Percentiles rank a stretch among this genome's conserved stretches.
These are phyloP conservation scores for Schoenoplectus triqueter DNA, from an alignment of 202 grass and related monocot genomes.

Conservation along the genomic window DNA sequence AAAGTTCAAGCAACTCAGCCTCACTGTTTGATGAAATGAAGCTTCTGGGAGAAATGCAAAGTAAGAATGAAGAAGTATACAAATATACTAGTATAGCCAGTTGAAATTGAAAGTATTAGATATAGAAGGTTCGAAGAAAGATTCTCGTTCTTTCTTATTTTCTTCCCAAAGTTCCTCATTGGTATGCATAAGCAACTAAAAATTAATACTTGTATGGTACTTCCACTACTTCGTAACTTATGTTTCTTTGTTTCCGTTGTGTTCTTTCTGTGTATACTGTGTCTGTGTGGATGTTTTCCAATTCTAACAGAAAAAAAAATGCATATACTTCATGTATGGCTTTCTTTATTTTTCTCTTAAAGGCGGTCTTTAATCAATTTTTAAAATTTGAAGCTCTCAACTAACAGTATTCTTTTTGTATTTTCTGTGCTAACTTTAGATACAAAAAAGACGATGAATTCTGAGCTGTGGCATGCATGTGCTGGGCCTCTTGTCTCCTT, in stretches of 20 bases:
- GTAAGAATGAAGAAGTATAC: constrained; percentile 38
- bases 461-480: constrained; percentile 96
- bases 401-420: constrained; percentile 13
- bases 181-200: neutral
- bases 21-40: constrained; percentile 96
- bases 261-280: neutral
- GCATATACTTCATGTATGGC: neutral
- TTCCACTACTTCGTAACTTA: neutral
- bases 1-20: constrained; percentile 61
- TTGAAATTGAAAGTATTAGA: neutral
- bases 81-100: constrained; percentile 13
- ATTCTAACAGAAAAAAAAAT: neutral
- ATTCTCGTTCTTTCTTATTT: neutral
- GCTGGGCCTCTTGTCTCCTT: constrained; percentile 89
- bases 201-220: neutral
- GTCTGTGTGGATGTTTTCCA: neutral
- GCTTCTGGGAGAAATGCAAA: constrained; percentile 75
- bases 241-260: neutral
- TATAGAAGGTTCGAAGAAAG: neutral
- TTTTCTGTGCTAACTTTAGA: constrained; percentile 38
- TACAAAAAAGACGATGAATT: constrained; percentile 87
- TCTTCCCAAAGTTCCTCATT: neutral
- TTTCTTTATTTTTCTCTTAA: neutral
- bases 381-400: constrained; percentile 3
- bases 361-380: constrained; percentile 8